These are phyloP conservation scores for Colletotrichum spaethianum DNA, from an alignment of 2,329 filamentous ascomycete genomes.

Conservation along the genomic window DNA sequence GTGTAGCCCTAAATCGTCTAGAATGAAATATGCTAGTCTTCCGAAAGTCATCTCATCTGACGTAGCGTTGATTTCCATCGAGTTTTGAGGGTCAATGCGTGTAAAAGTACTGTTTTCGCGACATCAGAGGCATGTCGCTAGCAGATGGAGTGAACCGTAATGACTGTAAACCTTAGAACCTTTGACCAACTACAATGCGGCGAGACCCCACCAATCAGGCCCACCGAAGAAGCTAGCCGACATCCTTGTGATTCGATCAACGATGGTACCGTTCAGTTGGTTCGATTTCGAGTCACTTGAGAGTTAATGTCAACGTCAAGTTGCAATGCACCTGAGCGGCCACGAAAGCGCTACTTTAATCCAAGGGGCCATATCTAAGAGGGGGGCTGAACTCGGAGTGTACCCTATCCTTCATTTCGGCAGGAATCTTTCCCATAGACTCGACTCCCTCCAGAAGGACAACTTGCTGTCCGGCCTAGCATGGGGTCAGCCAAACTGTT, in stretches of 20 bases:
- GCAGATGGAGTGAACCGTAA: neutral
- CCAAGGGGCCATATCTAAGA: slow-evolving; percentile 25
- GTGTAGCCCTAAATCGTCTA: no score
- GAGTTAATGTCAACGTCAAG: neutral
- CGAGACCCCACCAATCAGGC: no score
- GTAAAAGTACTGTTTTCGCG: no score
- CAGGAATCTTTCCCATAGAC: slow-evolving; percentile 28
- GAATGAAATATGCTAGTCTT: no score
- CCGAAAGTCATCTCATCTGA: no score
- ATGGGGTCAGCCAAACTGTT: neutral
- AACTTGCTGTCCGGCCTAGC: slow-evolving; percentile 27
- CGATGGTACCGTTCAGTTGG: neutral
- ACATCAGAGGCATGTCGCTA: neutral
- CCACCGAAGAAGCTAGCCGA: neutral
- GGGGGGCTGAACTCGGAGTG: slow-evolving; percentile 27
- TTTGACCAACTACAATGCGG: neutral
- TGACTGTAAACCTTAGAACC: neutral
- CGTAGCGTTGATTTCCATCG: no score
- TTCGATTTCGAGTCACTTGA: neutral
- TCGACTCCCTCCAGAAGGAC: slow-evolving; percentile 31
- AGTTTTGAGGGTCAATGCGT: no score
- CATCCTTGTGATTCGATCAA: neutral
- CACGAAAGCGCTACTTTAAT: neutral
- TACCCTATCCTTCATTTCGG: slow-evolving; percentile 33
- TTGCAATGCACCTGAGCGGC: no score